Conservation (phyloP, 202 grass and related monocot genomes). For the Tripidium arundinaceum region DNA sequence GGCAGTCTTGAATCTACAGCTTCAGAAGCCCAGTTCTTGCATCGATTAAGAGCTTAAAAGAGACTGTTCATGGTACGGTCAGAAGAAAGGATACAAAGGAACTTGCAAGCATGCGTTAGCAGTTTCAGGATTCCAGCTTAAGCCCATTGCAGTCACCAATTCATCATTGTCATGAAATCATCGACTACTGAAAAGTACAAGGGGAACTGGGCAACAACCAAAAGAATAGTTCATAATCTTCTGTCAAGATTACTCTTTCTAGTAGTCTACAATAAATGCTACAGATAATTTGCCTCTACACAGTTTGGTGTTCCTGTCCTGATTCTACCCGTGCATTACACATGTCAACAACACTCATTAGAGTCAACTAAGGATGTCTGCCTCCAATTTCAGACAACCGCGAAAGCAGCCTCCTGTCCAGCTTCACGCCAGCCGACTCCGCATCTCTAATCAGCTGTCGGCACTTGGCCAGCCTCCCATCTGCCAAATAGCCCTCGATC, state of each 20-base stretch:
- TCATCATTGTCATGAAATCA: background rate
- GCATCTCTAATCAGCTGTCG: slow-evolving; percentile 59
- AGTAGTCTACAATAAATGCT: background rate
- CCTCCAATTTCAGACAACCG: slow-evolving; percentile 27
- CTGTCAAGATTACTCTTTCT: background rate
- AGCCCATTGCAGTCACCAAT: background rate
- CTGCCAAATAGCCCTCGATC: slow-evolving; percentile 49
- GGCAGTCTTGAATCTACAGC: background rate
- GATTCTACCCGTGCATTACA: background rate
- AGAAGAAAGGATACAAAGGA: background rate
- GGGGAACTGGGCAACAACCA: background rate
- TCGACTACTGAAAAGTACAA: background rate
- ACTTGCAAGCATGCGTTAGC: background rate
- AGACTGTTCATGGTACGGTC: background rate
- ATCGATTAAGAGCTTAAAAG: background rate
- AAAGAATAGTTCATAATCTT: background rate
- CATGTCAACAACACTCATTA: background rate
- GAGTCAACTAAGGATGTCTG: background rate
- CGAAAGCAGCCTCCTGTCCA: slow-evolving; percentile 47
- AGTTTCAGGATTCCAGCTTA: background rate
- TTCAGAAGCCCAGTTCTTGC: background rate
- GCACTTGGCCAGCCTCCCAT: slow-evolving; percentile 60
- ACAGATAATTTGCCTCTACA: background rate
- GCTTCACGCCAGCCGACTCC: slow-evolving; percentile 41
- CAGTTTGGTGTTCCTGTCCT: background rate